These are phyloP conservation scores for Aspergillus novofumigatus DNA, from an alignment of 2,329 filamentous ascomycete species.

Conservation along the genomic window DNA sequence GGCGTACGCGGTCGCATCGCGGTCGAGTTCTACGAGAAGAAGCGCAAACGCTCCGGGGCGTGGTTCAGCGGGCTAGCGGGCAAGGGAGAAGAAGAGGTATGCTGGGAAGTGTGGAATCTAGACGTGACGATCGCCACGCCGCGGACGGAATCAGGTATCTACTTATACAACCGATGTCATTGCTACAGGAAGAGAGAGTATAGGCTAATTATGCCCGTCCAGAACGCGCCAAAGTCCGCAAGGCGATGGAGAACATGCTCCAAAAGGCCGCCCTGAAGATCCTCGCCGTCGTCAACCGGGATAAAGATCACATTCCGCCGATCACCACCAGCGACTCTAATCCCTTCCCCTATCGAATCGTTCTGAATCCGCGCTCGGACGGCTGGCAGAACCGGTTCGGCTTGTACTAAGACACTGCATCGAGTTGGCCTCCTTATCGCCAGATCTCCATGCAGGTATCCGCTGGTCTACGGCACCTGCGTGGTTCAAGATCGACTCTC, in stretches of 20 bases:
- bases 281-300: constrained; percentile 75
- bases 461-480: background rate
- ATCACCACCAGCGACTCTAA: constrained; percentile 90
- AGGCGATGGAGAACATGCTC: constrained; percentile 85
- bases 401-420: constrained; percentile 52
- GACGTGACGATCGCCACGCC: constrained; percentile 91
- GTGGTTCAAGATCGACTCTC: background rate
- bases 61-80: constrained; percentile 53
- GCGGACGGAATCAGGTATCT: constrained; percentile 74
- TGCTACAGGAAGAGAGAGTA: background rate
- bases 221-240: constrained; percentile 85
- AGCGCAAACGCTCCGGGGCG: constrained; percentile 71
- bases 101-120: constrained; percentile 94
- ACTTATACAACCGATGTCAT: background rate
- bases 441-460: background rate
- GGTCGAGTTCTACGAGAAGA: constrained; percentile 94
- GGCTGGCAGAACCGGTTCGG: constrained; percentile 77
- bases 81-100: constrained; percentile 84
- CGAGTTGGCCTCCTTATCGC: background rate
- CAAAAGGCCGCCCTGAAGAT: constrained; percentile 87
- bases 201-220: background rate
- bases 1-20: constrained; percentile 73
- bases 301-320: constrained; percentile 94
- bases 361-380: constrained; percentile 76
- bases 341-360: constrained; percentile 91